phyloP scores from a whole-genome alignment of 306 rosid species.

The Rubus parviflorus region DNA sequence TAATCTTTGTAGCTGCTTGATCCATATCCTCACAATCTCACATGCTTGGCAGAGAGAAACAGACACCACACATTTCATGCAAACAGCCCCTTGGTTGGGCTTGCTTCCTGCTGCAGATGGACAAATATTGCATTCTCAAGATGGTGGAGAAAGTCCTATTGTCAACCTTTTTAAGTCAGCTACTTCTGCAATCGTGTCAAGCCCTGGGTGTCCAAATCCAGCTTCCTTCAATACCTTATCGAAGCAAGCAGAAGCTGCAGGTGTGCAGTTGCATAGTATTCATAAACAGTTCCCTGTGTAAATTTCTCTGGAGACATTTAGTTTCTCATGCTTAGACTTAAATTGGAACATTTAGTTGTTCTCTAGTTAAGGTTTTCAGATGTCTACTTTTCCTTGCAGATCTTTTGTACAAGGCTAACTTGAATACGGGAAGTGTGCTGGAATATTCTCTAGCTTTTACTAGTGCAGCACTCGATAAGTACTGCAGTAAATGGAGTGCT shows the following conservation, averaged over 20 bases:
- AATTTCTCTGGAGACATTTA: not conserved
- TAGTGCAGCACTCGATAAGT: conserved; percentile 94
- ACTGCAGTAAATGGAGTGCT: conserved; percentile 93
- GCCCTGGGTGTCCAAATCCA: conserved; percentile 66
- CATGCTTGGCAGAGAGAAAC: conserved; percentile 71
- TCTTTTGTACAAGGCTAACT: conserved; percentile 89
- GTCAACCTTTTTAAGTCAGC: conserved; percentile 85
- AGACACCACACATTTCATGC: conserved; percentile 87
- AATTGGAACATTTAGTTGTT: conserved; percentile 11
- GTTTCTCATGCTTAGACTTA: not conserved
- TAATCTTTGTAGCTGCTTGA: conserved; percentile 2
- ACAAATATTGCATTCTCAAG: conserved; percentile 76
- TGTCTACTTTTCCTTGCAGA: conserved; percentile 49
- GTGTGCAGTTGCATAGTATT: conserved; percentile 33
- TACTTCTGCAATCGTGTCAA: conserved; percentile 69
- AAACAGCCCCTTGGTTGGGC: conserved; percentile 98
- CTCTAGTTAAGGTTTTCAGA: not conserved
- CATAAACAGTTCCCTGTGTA: not conserved
- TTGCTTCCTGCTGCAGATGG: conserved; percentile 91
- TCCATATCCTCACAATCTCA: conserved; percentile 9
- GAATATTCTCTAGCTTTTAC: conserved; percentile 97
- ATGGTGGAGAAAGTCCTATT: conserved; percentile 90
- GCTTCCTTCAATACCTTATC: conserved; percentile 76
- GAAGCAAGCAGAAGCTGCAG: conserved; percentile 99
- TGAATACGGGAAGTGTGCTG: conserved; percentile 93